Percentiles rank a stretch among this genome's conserved stretches.
phyloP scores from a whole-genome alignment of 352 stramenopile species.

The Globisporangium mamillatum region DNA sequence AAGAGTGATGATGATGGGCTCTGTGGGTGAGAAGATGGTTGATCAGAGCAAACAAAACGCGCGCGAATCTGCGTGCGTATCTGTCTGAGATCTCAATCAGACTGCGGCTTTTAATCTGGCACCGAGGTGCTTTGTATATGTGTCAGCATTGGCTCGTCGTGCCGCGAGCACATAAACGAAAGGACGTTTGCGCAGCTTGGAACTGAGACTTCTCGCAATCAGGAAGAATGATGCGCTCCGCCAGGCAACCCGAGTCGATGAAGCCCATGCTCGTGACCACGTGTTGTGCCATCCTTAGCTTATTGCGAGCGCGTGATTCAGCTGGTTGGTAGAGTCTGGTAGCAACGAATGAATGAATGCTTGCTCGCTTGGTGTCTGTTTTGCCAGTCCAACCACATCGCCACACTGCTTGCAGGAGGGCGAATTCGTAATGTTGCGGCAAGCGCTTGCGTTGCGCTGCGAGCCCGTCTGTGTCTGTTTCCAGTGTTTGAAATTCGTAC shows the following conservation, averaged over 20 bases:
- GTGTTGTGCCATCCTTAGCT: conserved; percentile 10
- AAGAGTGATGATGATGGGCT: background rate
- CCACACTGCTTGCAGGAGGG: background rate
- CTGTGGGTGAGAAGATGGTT: background rate
- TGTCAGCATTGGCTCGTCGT: no score
- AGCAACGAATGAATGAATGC: background rate
- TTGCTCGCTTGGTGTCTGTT: background rate
- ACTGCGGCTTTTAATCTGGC: background rate
- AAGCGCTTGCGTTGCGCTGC: no score
- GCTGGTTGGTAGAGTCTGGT: background rate
- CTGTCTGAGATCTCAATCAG: background rate
- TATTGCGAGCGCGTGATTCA: background rate
- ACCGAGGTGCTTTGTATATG: background rate
- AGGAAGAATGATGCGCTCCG: conserved; percentile 27
- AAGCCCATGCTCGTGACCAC: conserved; percentile 68
- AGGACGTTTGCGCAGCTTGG: background rate
- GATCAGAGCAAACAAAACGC: no score
- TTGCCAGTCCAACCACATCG: background rate
- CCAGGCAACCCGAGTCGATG: conserved; percentile 63
- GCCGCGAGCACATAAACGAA: background rate
- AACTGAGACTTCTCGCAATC: background rate
- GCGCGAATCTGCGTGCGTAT: background rate
- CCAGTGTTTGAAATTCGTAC: no score
- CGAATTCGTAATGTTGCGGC: background rate
- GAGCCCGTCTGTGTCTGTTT: no score